These are phyloP conservation scores for Mycosphaerelloides madeirae DNA, from an alignment of 2,329 filamentous ascomycete genomes.

Conservation along the genomic window DNA sequence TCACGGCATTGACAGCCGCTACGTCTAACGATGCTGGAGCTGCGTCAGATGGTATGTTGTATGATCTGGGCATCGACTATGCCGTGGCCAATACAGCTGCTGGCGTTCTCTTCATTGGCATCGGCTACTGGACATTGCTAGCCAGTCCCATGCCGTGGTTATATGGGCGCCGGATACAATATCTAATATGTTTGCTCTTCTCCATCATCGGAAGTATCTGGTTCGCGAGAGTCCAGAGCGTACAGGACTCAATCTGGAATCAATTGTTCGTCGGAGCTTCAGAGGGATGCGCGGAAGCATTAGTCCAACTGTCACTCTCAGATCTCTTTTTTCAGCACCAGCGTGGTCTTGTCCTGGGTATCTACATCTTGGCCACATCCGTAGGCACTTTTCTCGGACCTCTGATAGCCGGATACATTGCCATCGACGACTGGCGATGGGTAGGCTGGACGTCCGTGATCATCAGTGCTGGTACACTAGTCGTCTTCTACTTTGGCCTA, in stretches of 20 bases:
- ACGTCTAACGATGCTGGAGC: slow-evolving; percentile 54
- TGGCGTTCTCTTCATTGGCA: slow-evolving; percentile 52
- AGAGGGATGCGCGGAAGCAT: slow-evolving; percentile 53
- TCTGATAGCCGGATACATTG: slow-evolving; percentile 49
- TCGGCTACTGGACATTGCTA: slow-evolving; percentile 53
- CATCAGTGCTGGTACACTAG: slow-evolving; percentile 44
- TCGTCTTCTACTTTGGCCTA: slow-evolving; percentile 49
- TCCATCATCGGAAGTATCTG: slow-evolving; percentile 51
- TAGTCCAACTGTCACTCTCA: slow-evolving; percentile 54
- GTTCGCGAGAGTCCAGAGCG: slow-evolving; percentile 46
- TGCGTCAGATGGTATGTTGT: slow-evolving; percentile 48
- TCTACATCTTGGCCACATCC: slow-evolving; percentile 54
- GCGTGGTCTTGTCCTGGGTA: slow-evolving; percentile 49
- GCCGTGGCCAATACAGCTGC: slow-evolving; percentile 53
- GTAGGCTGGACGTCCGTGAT: slow-evolving; percentile 51
- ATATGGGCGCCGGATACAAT: slow-evolving; percentile 53
- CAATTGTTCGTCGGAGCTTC: slow-evolving; percentile 56
- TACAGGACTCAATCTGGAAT: slow-evolving; percentile 49
- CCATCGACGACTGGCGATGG: slow-evolving; percentile 50
- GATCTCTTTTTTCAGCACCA: slow-evolving; percentile 57
- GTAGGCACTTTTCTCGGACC: slow-evolving; percentile 55
- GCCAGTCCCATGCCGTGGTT: slow-evolving; percentile 51
- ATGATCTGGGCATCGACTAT: slow-evolving; percentile 49
- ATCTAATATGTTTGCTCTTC: slow-evolving; percentile 49
- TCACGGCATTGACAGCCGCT: slow-evolving; percentile 53